Evolutionary conservation across 2,329 filamentous ascomycete species (phyloP), one percentile per base, ranked within the genome.

Genomic region (Trichophyton equinum): DNA sequence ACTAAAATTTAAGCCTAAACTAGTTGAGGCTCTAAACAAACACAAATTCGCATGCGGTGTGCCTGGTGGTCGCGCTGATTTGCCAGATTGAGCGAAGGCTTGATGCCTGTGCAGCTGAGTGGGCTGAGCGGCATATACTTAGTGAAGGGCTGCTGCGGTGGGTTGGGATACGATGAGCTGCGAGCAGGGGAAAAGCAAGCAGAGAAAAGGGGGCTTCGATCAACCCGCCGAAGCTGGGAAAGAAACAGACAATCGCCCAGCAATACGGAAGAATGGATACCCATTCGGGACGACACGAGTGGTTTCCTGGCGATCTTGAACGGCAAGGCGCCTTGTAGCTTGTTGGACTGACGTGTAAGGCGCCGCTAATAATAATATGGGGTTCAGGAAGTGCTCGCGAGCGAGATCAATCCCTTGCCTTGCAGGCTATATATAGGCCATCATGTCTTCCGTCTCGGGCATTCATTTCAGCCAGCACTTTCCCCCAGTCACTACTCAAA

Each of bases 71-170:
- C n/a, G 13, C 22, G 20, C 44, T 25, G 44, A 47, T 53, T 53
- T 33, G 22, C 49, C 25, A 53, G 25, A 25, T 15, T 18, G 49
- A 53, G 22, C 49, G 49, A 18, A 25, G 49, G 22, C 49, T 20
- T 7, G n/a, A 9, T 13, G 22, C 49, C 4, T 27, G 49, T 30
- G 11, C 49, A 33, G 49, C 49, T 53, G 49, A 53, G 49, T 53
- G 49, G 49, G 49, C 49, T 30, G 49, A 53, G 49, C 49, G 49
- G 49, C 49, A 53, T 13, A n/a, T n/a, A n/a, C n/a, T n/a, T n/a
- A 25, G 4, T 13, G 27, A 53, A 13, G 22, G 47, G 22, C 22
- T 51, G 22, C 22, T 51, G 47, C 4, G 5, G 47, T 20, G 47
- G 47, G 6, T 13, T 33, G 27, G 13, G 20, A 53, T 53, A 30